Base-by-base conservation (phyloP, 2,329 filamentous ascomycete genomes). In the Botryotinia narcissicola region DNA sequence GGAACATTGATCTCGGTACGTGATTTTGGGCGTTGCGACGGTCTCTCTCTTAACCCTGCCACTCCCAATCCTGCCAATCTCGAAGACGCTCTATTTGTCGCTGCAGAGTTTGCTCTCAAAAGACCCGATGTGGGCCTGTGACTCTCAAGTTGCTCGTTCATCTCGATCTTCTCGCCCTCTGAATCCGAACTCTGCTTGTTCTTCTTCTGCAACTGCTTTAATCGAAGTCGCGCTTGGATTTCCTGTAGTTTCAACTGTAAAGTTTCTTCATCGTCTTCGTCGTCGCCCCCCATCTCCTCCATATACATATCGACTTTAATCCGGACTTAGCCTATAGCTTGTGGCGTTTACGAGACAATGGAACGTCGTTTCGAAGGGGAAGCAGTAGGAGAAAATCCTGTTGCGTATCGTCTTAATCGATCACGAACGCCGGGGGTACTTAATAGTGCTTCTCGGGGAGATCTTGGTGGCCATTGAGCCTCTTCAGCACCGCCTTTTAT, bases 211-310 rank as follows among this genome's bases (percentile, higher is more conserved):
- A 98, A 84, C 80, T 92, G 94, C 82, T 98, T 98, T 76, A 98
- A 83, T 82, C 92, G 96, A 70, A 98, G 84, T 74, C 92, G 91
- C 10, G 95, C 94, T 82, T 98, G 91, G 74, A 99, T 97, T 72
- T 93, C 94, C 76, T 95, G 91, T 8, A 98, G 85, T 81, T 97
- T 91, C 75, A 99, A 84, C 80, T 97, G 90, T 48, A 98, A 84
- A 1, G 90, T 97, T 84, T 98, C 95, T 82, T 98, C 95, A 10
- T 97, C 88, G n/a, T 89, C 87, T 14, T 87, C 92, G 7, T 93
- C 91, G 0, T 91, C 89, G 7, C 84, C 84, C 5, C 85, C 84
- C 25, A 63, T 80, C 40, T 80, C 79, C 22, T 80, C 81, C 18
- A 78, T 79, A 67, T 81, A 81, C 75, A 82, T 77, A 60, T 81